These are phyloP conservation scores for Pythium guiyangense DNA, from an alignment of 352 stramenopile species.

Conservation along the genomic window DNA sequence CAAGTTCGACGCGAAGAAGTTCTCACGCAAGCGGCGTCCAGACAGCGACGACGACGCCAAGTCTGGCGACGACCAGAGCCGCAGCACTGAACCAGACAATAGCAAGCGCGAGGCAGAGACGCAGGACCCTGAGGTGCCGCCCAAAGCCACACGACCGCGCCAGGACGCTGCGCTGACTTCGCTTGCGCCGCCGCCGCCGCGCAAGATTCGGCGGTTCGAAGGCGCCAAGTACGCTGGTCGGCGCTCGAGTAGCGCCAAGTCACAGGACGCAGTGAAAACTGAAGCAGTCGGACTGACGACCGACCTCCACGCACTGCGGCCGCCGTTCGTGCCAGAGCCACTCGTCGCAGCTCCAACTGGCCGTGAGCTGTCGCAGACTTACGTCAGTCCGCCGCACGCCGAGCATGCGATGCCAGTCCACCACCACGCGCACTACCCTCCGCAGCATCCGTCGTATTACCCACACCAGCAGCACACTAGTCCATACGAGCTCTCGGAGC, in stretches of 20 bases:
- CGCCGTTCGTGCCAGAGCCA: background rate
- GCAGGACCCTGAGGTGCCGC: no score
- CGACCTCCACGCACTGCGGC: background rate
- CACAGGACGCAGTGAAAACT: background rate
- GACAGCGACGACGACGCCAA: constrained; percentile 7
- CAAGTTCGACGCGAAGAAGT: constrained; percentile 83
- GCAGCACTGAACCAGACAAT: background rate
- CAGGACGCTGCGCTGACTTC: background rate
- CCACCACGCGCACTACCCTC: background rate
- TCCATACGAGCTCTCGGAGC: no score
- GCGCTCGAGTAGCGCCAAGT: background rate
- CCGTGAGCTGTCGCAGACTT: background rate
- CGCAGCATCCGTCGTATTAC: background rate
- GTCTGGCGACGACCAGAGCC: background rate
- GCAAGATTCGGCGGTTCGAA: constrained; percentile 16
- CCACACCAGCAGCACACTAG: no score
- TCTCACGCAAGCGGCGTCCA: constrained; percentile 38
- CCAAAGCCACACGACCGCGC: background rate
- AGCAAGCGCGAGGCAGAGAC: background rate
- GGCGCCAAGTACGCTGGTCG: constrained; percentile 6
- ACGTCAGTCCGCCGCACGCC: background rate
- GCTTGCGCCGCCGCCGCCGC: constrained; percentile 1
- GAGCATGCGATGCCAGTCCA: background rate
- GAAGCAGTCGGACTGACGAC: background rate
- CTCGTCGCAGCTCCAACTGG: background rate